A percentile compares a stretch with the other conserved stretches of the same genome.
phyloP scores from a whole-genome alignment of 371 early-diverging fungal genomes.

The Batkoa obscura region DNA sequence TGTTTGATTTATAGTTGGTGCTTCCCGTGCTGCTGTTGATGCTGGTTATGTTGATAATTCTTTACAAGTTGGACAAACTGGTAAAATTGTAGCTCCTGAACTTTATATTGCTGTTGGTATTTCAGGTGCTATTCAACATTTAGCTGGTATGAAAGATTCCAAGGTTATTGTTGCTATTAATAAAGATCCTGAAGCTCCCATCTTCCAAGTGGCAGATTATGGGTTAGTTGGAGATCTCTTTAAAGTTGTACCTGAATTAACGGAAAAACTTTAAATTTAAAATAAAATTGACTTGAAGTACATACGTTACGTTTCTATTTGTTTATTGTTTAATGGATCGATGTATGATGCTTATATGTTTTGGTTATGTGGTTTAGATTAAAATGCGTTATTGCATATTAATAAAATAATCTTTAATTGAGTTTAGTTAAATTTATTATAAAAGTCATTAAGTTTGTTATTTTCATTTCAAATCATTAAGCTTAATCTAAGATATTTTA shows the following conservation, averaged over 20 bases:
- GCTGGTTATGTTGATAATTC: slow-evolving; percentile 93
- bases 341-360: too few relatives aligned
- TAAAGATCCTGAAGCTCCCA: slow-evolving; percentile 96
- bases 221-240: slow-evolving; percentile 92
- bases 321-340: too few relatives aligned
- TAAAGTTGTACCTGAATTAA: slow-evolving; percentile 81
- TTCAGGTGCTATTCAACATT: slow-evolving; percentile 92
- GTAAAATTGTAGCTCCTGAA: slow-evolving; percentile 93
- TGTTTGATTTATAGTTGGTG: slow-evolving; percentile 50
- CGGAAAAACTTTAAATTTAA: slow-evolving; percentile 73
- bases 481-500: too few relatives aligned
- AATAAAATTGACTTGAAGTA: too few relatives aligned
- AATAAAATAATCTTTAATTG: too few relatives aligned
- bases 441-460: too few relatives aligned
- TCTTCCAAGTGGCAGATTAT: slow-evolving; percentile 95
- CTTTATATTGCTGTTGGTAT: slow-evolving; percentile 91
- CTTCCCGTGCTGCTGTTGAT: slow-evolving; percentile 96
- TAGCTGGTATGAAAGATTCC: slow-evolving; percentile 98
- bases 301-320: too few relatives aligned
- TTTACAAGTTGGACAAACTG: slow-evolving; percentile 95
- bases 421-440: too few relatives aligned
- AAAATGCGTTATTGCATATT: too few relatives aligned
- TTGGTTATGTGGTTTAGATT: too few relatives aligned
- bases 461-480: too few relatives aligned
- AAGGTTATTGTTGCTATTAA: slow-evolving; percentile 97